These are phyloP conservation scores for Aureobasidium zeae DNA, from an alignment of 2,329 filamentous ascomycete species.

Conservation along the genomic window DNA sequence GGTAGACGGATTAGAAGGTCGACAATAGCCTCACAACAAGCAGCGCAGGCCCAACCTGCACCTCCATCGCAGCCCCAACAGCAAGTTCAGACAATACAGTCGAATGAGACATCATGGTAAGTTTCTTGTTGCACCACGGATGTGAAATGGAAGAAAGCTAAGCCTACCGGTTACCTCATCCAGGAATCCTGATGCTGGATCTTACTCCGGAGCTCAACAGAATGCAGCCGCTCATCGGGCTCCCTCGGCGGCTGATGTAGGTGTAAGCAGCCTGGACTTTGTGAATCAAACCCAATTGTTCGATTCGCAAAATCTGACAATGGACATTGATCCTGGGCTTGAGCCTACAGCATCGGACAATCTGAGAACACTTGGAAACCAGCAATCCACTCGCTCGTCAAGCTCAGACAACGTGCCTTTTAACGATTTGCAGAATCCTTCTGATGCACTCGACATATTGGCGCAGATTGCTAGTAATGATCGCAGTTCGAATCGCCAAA, in stretches of 20 bases:
- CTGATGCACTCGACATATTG: constrained; percentile 41
- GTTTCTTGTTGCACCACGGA: not conserved
- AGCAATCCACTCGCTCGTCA: constrained; percentile 19
- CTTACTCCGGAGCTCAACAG: constrained; percentile 17
- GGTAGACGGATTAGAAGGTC: constrained; percentile 50
- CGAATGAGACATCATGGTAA: constrained; percentile 6
- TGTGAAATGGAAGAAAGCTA: not conserved
- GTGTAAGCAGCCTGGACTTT: constrained; percentile 8
- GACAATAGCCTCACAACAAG: constrained; percentile 26
- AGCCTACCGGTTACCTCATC: constrained; percentile 16
- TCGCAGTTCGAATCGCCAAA: constrained; percentile 21
- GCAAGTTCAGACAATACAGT: constrained; percentile 20
- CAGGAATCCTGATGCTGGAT: constrained; percentile 21
- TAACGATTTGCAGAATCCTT: constrained; percentile 40
- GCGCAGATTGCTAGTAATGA: constrained; percentile 36
- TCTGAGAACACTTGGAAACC: not conserved
- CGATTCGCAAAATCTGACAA: constrained; percentile 18
- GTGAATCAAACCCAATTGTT: constrained; percentile 4
- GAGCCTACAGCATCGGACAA: no score
- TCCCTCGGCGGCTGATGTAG: not conserved
- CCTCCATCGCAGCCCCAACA: not conserved
- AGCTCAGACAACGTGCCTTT: constrained; percentile 28
- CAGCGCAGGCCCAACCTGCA: constrained; percentile 14
- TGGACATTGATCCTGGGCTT: constrained; percentile 22
- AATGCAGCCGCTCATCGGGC: not conserved